Conservation (phyloP, 257 asterid genomes). For the Solanum sejunctum region DNA sequence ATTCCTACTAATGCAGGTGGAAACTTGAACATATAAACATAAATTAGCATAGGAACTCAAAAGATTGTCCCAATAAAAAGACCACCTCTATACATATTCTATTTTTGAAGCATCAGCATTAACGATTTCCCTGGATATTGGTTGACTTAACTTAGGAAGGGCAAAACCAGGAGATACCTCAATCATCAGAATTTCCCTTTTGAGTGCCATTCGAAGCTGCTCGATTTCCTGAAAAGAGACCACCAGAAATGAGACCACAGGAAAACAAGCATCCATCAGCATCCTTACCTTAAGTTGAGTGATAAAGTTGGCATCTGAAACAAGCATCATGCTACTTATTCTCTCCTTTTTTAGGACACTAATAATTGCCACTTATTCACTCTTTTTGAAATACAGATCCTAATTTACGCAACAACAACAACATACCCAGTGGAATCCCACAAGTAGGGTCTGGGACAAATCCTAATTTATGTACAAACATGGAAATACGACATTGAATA, state of each 20-base stretch:
- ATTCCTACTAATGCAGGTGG: background rate
- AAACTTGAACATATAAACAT: background rate
- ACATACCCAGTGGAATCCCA: too few relatives aligned
- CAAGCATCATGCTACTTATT: background rate
- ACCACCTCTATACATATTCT: background rate
- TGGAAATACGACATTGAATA: background rate
- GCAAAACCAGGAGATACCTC: slow-evolving; percentile 39
- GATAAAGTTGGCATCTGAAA: background rate
- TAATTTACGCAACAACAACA: background rate
- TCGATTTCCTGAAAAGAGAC: slow-evolving; percentile 62
- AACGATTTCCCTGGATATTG: background rate
- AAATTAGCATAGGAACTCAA: background rate
- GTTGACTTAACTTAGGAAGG: background rate
- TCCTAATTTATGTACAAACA: background rate
- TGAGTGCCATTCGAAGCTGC: slow-evolving; percentile 54
- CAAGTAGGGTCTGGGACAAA: background rate
- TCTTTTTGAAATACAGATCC: background rate
- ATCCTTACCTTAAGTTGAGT: background rate
- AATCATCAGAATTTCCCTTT: slow-evolving; percentile 54
- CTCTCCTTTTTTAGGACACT: background rate
- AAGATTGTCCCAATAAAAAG: background rate
- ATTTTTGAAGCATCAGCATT: background rate
- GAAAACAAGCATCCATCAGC: background rate
- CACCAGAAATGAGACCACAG: background rate
- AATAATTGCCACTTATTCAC: background rate